These are phyloP conservation scores for Teunomyces pallodes DNA, from an alignment of 805 yeast species.

Conservation along the genomic window DNA sequence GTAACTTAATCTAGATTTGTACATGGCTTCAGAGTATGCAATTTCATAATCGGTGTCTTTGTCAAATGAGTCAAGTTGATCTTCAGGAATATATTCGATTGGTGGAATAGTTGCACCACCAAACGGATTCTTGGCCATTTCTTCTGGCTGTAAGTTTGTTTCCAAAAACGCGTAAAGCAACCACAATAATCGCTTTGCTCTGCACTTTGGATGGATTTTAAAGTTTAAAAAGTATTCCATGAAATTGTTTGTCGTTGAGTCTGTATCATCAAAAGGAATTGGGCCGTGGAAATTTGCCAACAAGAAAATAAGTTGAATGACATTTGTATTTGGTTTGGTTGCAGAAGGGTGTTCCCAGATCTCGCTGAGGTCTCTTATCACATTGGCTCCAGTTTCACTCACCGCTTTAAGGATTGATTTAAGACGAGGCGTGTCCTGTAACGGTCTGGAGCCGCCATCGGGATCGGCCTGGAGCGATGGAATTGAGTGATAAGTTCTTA, in stretches of 20 bases:
- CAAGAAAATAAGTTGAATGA: slow-evolving; percentile 69
- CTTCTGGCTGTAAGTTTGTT: slow-evolving; percentile 56
- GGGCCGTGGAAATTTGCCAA: slow-evolving; percentile 63
- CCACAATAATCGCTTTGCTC: slow-evolving; percentile 81
- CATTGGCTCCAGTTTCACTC: slow-evolving; percentile 58
- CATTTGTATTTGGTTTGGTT: slow-evolving; percentile 53
- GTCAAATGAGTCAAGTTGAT: slow-evolving; percentile 32
- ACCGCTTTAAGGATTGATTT: slow-evolving; percentile 88
- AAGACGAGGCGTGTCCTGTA: slow-evolving; percentile 93
- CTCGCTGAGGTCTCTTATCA: slow-evolving; percentile 48
- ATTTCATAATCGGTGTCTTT: slow-evolving; percentile 48
- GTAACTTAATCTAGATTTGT: slow-evolving; percentile 37
- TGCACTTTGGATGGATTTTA: slow-evolving; percentile 55
- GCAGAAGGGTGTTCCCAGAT: slow-evolving; percentile 34
- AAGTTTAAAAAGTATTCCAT: slow-evolving; percentile 72
- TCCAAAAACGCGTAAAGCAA: slow-evolving; percentile 76
- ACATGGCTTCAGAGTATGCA: slow-evolving; percentile 49
- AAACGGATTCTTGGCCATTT: slow-evolving; percentile 58
- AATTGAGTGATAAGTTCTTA: slow-evolving; percentile 89
- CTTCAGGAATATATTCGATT: slow-evolving; percentile 27
- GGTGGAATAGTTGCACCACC: slow-evolving; percentile 35
- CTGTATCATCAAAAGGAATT: slow-evolving; percentile 24
- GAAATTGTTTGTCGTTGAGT: slow-evolving; percentile 40
- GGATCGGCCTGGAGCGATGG: slow-evolving; percentile 81
- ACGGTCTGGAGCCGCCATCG: slow-evolving; percentile 55